Conservation (phyloP, 345 rosid genomes). For the Turnera subulata region DNA sequence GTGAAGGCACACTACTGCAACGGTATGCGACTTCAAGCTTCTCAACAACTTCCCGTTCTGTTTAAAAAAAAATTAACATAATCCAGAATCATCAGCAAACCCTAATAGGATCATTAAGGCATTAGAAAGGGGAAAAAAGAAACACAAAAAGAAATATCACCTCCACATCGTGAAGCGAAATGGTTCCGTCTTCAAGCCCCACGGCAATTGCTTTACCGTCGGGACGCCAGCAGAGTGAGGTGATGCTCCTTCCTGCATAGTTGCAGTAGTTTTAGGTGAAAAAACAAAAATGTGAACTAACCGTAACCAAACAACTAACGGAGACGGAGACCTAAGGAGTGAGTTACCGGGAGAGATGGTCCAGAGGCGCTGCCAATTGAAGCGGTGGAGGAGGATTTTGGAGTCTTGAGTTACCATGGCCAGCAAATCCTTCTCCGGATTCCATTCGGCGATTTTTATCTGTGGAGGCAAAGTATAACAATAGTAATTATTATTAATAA, state of each 20-base stretch:
- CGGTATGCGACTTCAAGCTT: slow-evolving; percentile 67
- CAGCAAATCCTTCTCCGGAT: slow-evolving; percentile 76
- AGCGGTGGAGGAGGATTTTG: slow-evolving; percentile 67
- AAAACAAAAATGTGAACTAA: background rate
- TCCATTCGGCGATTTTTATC: slow-evolving; percentile 79
- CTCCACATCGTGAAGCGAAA: slow-evolving; percentile 84
- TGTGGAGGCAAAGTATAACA: slow-evolving; percentile 7
- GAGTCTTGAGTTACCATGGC: slow-evolving; percentile 83
- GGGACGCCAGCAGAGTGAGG: slow-evolving; percentile 86
- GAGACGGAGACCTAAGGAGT: background rate
- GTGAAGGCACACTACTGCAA: slow-evolving; percentile 75
- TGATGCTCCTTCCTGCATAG: slow-evolving; percentile 49
- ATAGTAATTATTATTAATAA: background rate
- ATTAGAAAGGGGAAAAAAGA: too few species aligned
- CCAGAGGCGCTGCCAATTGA: slow-evolving; percentile 96
- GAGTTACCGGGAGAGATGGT: slow-evolving; percentile 58
- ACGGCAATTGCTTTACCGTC: slow-evolving; percentile 83
- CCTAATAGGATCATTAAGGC: background rate
- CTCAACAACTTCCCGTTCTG: slow-evolving; percentile 78
- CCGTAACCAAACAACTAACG: background rate
- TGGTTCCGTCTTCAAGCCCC: slow-evolving; percentile 83
- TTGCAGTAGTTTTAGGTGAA: background rate
- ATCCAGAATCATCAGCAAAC: slow-evolving; percentile 4
- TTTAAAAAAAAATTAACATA: slow-evolving; percentile 10
- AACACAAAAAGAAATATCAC: slow-evolving; percentile 16